Conservation (phyloP, 1,284 basidiomycete genomes). For the Trichosporon sp. region DNA sequence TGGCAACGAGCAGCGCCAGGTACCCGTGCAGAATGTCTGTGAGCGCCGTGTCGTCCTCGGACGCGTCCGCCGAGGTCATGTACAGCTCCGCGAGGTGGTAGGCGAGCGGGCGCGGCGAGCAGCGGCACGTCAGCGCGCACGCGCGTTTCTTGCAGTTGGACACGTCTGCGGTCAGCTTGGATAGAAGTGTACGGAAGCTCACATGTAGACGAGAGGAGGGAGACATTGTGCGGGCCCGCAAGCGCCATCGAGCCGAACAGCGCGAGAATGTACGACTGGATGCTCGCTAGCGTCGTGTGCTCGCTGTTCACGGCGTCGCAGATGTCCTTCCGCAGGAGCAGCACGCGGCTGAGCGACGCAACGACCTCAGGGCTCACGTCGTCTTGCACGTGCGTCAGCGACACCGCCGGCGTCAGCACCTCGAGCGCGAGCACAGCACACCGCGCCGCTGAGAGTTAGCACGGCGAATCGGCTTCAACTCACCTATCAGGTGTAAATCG, state of each 20-base stretch:
- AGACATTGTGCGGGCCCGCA: neutral
- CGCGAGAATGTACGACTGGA: neutral
- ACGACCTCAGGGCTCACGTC: conserved; percentile 6
- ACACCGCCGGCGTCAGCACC: conserved; percentile 8
- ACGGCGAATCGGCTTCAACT: neutral
- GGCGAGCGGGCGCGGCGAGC: conserved; percentile 6
- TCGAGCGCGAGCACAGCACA: conserved; percentile 10
- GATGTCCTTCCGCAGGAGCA: conserved; percentile 1
- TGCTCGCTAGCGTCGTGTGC: neutral
- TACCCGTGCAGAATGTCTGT: conserved; percentile 9
- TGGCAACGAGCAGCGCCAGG: conserved; percentile 13
- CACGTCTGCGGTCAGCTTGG: conserved; percentile 7
- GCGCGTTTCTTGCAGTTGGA: conserved; percentile 14
- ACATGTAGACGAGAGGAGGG: conserved; percentile 5
- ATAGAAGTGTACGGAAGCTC: neutral
- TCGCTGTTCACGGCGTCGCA: neutral
- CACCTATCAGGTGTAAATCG: conserved; percentile 1
- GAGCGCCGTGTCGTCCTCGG: neutral
- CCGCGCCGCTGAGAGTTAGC: conserved; percentile 7
- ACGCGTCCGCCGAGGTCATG: neutral
- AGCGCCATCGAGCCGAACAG: neutral
- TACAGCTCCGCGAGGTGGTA: conserved; percentile 8
- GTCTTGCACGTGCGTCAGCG: neutral
- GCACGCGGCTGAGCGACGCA: neutral
- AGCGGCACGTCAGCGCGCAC: conserved; percentile 12